Base-by-base conservation (phyloP, 768 basidiomycete species). In the Boletus sp. region DNA sequence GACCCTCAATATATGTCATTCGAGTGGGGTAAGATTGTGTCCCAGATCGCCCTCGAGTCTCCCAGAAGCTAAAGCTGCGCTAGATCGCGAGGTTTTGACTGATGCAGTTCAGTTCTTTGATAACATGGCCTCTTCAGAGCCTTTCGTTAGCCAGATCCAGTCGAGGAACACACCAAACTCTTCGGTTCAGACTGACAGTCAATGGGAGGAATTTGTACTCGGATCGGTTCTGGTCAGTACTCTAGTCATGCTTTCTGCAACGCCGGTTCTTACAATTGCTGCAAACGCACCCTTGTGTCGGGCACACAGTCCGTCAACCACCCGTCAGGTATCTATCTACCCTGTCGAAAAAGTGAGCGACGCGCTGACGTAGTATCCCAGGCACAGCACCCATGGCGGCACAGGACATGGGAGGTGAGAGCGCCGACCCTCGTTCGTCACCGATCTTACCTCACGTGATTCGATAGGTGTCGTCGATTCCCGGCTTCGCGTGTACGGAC, bases 351-450 rank as follows among this genome's bases (percentile, higher is more conserved):
- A 25, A n/a, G 15, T 33, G 21, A 39, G 19, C 8, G 5, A 19
- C 19, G 4, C 7, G 5, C 39, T 54, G 32, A 50, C 52, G 4
- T 30, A 35, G 11, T 6, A 37, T 25, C 8, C 1, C 29, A 54
- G 53, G 53, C 27, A 54, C 40, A 23, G 42, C 53, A 6, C n/a
- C 48, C 1, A 54, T 54, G 48, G 53, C 53, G 29, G 25, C 47
- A 23, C 38, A 41, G 39, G 10, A 50, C 8, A 17, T 50, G 14
- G 34, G 49, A 43, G 50, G 53, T 41, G 10, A 41, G 32, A 34
- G 14, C 5, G 5, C n/a, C 1, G 15, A 7, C 9, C 34, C 23
- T 11, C 13, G 7, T 33, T 49, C 11, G 21, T 23, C 5, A 41
- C 33, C 7, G 38, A 40, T n/a, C 5, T 7, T 10, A n/a, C 2